Evolutionary conservation across 805 yeast genomes (phyloP), one percentile per base, ranked within the genome.

Genomic region (Candida sakaeoensis): DNA sequence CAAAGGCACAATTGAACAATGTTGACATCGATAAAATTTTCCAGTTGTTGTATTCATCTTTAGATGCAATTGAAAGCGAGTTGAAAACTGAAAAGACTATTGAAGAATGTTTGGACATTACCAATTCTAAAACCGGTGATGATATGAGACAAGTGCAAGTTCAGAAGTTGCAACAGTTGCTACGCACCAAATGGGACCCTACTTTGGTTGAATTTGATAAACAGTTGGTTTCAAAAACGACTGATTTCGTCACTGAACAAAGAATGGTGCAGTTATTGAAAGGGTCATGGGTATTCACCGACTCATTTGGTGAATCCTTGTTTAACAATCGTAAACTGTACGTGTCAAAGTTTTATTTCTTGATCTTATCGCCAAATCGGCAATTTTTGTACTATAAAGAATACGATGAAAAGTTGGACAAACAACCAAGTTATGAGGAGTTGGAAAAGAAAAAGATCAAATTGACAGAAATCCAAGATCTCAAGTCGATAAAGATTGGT

Each of bases 211-310:
- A 63, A 21, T 82, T 86, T 52, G 74, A 77, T 51, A 57, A 58
- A 3, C 58, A 70, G 22, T 64, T 84, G 41, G 55, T 70, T 8
- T 54, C 60, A 10, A 88, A 87, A 54, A 85, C 82, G 0, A 63
- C 72, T 42, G 82, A 79, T 27, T 85, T 84, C 55, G 88, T 86
- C 12, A 75, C 76, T 42, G 89, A 84, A 55, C 93, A 85, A 61
- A 71, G 91, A 50, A 78, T 82, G 33, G 60, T 84, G 42, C 81
- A 79, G 53, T 61, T 87, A 36, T 78, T 87, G 19, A 79, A 75
- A 51, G 95, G 95, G 1, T 74, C 85, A 2, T 87, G 95, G 95
- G 90, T 84, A 10, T 82, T 70, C 53, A 72, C 81, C 1, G 82
- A 80, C 26, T 64, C 72, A 38, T 88, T 65, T 41, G 73, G 72